These are phyloP conservation scores for Citrullus mucosospermus DNA, from an alignment of 306 rosid genomes.

Conservation along the genomic window DNA sequence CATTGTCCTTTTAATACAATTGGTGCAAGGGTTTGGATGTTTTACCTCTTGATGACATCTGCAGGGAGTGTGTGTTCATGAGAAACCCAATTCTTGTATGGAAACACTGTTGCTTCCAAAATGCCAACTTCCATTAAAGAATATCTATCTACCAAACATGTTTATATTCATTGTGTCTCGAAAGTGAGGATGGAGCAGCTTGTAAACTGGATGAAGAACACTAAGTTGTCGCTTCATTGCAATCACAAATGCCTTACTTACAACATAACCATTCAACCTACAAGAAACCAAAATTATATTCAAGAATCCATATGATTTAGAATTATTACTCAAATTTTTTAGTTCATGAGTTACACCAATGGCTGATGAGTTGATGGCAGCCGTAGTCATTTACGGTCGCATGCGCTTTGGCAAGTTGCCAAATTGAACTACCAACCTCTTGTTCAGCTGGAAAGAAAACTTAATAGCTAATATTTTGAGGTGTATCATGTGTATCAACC, in stretches of 20 bases:
- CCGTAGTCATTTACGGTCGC: slow-evolving; percentile 43
- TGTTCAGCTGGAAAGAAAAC: slow-evolving; percentile 38
- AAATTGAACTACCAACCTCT: slow-evolving; percentile 24
- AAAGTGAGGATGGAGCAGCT: slow-evolving; percentile 39
- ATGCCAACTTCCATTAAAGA: slow-evolving; percentile 33
- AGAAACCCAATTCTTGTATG: slow-evolving; percentile 35
- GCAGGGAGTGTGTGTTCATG: slow-evolving; percentile 14
- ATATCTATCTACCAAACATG: slow-evolving; percentile 30
- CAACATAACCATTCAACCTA: slow-evolving; percentile 53
- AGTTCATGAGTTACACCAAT: not conserved
- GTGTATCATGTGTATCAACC: too few relatives aligned
- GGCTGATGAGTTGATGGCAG: slow-evolving; percentile 4
- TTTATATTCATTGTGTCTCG: slow-evolving; percentile 46
- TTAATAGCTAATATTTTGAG: too few relatives aligned
- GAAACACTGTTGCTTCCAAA: slow-evolving; percentile 32
- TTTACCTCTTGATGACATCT: slow-evolving; percentile 31
- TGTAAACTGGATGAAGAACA: slow-evolving; percentile 13
- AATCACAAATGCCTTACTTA: slow-evolving; percentile 16
- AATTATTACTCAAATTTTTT: not conserved
- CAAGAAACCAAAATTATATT: slow-evolving; percentile 20
- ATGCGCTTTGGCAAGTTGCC: slow-evolving; percentile 12
- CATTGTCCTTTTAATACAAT: too few relatives aligned
- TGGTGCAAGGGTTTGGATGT: too few relatives aligned
- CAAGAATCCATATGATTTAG: not conserved
- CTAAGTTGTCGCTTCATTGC: slow-evolving; percentile 40